Base-by-base conservation (phyloP, 306 rosid genomes). In the Fragaria nilgerrensis region DNA sequence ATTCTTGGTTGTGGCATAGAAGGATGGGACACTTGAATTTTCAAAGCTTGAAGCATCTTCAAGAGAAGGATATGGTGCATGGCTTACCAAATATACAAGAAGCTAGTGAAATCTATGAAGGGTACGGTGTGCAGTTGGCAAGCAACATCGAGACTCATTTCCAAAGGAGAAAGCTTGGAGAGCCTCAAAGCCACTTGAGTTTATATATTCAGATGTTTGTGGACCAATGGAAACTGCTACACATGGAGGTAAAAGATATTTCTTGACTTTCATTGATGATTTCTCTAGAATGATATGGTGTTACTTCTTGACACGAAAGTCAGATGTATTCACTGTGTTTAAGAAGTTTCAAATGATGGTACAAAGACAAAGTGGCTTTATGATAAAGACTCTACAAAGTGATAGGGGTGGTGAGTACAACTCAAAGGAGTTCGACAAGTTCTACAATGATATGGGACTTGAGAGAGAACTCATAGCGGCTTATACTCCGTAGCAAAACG, bases 401-500 rank as follows among this genome's bases (percentile, higher is more conserved):
- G 47, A 75, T 29, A 63, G 49, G 20, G 69, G 69, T 8, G 45
- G 32, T 19, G 65, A 72, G 63, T 72, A 52, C 44, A 72, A 43
- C 25, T 56, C 55, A 9, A 14, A 29, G 6, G 65, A 52, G 36
- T 73, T 72, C 4, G 47, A 52, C 41, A 12, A 27, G 6, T 72
- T 72, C 1, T 61, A 25, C n/a, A 71, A 22, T 5, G 66, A 76
- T 10, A 27, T 16, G 11, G 29, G 53, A 13, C 22, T 76, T 16
- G 50, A 76, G 20, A 62, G 68, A 20, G 9, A 66, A 49, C 47
- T 76, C 0, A 76, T 43, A 10, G 23, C 19, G 4, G 44, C 79
- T 17, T 76, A 76, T 39, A 48, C 72, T 9, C 74, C 25, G 4
- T 20, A 53, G 3, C 74, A 68, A 67, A 77, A 77, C n/a, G 67